Evolutionary conservation across 306 rosid species (phyloP).

Genomic region (Vigna angularis): DNA sequence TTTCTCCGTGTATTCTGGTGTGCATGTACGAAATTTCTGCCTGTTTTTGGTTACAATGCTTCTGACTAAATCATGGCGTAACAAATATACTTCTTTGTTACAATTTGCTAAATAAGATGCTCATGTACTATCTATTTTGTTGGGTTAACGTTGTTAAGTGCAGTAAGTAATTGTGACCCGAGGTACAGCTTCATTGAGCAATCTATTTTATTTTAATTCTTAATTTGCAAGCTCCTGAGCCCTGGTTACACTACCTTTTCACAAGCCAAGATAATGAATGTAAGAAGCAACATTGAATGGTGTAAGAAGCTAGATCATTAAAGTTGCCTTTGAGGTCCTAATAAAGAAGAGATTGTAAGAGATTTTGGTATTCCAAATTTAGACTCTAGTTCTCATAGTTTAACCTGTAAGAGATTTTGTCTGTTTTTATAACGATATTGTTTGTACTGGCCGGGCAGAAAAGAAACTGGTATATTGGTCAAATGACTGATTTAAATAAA

Average conservation of each 20-base stretch:
- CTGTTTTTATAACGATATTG: too few species aligned
- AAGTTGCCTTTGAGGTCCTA: neutral
- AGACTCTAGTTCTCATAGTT: too few species aligned
- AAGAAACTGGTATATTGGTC: too few species aligned
- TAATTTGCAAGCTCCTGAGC: conserved; percentile 1
- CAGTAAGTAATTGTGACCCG: conserved; percentile 27
- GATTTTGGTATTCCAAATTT: too few species aligned
- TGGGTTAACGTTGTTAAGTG: conserved; percentile 11
- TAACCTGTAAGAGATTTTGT: too few species aligned
- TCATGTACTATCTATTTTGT: conserved; percentile 41
- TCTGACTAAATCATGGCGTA: conserved; percentile 43
- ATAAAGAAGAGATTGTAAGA: too few species aligned
- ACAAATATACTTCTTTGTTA: conserved; percentile 43
- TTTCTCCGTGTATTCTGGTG: conserved; percentile 38
- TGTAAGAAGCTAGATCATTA: neutral
- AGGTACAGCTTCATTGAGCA: conserved; percentile 7
- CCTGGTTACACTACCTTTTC: neutral
- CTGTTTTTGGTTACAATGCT: conserved; percentile 35
- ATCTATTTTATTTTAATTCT: conserved; percentile 13
- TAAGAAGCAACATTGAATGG: conserved; percentile 15
- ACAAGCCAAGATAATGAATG: neutral
- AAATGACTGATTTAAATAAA: too few species aligned
- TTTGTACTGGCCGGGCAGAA: too few species aligned
- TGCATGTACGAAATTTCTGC: conserved; percentile 38
- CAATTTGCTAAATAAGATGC: conserved; percentile 58